phyloP scores from a whole-genome alignment of 345 rosid genomes.

The Ceriops zippeliana region DNA sequence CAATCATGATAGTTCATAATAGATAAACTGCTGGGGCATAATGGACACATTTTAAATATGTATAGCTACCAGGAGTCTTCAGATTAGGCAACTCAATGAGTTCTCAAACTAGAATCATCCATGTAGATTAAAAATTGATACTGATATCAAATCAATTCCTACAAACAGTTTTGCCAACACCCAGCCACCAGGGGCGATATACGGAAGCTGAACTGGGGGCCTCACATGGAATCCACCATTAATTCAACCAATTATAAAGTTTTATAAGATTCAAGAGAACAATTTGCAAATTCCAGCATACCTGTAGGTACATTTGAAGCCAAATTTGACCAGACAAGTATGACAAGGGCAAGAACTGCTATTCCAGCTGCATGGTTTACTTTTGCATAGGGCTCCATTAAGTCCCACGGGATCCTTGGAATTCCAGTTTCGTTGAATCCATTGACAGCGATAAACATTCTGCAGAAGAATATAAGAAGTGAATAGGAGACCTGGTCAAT shows the following conservation, averaged over 20 bases:
- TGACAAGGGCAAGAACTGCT: conserved; percentile 58
- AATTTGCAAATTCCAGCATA: conserved; percentile 13
- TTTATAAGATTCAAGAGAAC: neutral
- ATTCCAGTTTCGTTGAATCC: conserved; percentile 89
- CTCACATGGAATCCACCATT: no score
- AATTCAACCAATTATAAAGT: neutral
- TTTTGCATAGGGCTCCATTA: conserved; percentile 68
- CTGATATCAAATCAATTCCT: no score
- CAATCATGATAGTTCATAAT: neutral
- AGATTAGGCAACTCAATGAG: no score
- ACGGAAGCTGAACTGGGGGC: no score
- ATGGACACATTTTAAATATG: no score
- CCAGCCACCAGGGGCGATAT: no score
- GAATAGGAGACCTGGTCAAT: conserved; percentile 70
- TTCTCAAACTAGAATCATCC: no score
- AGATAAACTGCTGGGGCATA: no score
- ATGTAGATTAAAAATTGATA: no score
- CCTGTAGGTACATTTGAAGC: conserved; percentile 94
- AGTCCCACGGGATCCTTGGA: conserved; percentile 67
- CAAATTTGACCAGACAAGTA: conserved; percentile 64
- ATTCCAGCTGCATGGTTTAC: conserved; percentile 45
- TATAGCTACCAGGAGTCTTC: no score
- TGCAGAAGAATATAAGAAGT: conserved; percentile 75
- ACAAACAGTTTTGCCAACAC: no score
- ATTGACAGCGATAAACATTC: conserved; percentile 79